Percentiles rank a stretch among this genome's conserved stretches.
Conservation (phyloP, 2,329 filamentous ascomycete species). For the Alternaria sp. region DNA sequence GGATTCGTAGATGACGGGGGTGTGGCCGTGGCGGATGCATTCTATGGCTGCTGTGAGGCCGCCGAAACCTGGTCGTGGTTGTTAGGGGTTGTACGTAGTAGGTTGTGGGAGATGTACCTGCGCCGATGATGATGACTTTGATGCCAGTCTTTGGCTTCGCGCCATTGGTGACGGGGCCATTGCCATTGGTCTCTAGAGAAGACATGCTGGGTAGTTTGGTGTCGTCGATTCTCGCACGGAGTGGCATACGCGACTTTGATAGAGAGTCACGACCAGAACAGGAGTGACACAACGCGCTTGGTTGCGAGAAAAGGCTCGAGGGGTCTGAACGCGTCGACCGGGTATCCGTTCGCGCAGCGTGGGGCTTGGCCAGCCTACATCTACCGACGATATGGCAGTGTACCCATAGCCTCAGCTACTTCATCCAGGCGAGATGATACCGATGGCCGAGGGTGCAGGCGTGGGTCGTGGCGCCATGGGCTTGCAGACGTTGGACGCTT, state of each 20-base stretch:
- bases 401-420: not conserved
- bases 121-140: constrained; percentile 62
- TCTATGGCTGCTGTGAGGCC: constrained; percentile 71
- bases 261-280: not conserved
- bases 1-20: constrained; percentile 66
- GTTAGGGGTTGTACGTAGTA: not conserved
- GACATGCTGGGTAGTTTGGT: constrained; percentile 34
- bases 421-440: constrained; percentile 24
- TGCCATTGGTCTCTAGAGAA: constrained; percentile 16
- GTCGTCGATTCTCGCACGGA: constrained; percentile 31
- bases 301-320: constrained; percentile 1
- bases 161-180: constrained; percentile 1
- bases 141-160: constrained; percentile 56
- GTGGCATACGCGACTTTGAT: constrained; percentile 22
- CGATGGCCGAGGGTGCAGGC: constrained; percentile 1
- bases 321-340: constrained; percentile 11
- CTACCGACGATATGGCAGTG: constrained; percentile 7
- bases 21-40: constrained; percentile 68
- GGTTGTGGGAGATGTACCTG: constrained; percentile 43
- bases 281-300: not conserved
- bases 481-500: constrained; percentile 2
- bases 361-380: constrained; percentile 19
- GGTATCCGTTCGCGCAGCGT: constrained; percentile 18
- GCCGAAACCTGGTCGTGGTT: constrained; percentile 61
- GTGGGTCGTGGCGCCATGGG: constrained; percentile 9